Percentiles rank a stretch among this genome's conserved stretches.
These are phyloP conservation scores for Auriscalpium microsporum DNA, from an alignment of 768 basidiomycete genomes.

Conservation along the genomic window DNA sequence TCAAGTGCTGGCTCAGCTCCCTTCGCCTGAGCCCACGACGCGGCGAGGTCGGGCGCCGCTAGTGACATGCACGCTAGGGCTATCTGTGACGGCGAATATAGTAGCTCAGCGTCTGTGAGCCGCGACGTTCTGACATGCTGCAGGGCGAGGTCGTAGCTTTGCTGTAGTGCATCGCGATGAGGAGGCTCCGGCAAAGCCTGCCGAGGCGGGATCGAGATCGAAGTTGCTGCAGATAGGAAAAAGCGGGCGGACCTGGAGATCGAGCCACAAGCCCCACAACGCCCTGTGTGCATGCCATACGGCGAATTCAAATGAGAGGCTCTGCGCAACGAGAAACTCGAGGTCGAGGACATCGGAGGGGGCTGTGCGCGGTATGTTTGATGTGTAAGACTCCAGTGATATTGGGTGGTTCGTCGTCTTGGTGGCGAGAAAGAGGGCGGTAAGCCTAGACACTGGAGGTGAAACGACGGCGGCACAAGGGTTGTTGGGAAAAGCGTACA, in stretches of 20 bases:
- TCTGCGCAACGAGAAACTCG: slow-evolving; percentile 94
- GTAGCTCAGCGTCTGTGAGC: slow-evolving; percentile 83
- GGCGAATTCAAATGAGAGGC: slow-evolving; percentile 88
- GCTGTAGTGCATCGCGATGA: slow-evolving; percentile 37
- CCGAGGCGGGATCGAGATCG: not conserved
- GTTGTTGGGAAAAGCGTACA: slow-evolving; percentile 44
- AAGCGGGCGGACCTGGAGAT: slow-evolving; percentile 63
- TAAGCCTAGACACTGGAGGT: slow-evolving; percentile 55
- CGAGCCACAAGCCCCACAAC: slow-evolving; percentile 81
- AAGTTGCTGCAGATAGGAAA: slow-evolving; percentile 8
- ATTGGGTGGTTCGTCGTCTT: slow-evolving; percentile 97
- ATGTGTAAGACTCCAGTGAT: slow-evolving; percentile 75
- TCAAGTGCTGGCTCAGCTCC: slow-evolving; percentile 25
- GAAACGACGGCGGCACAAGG: not conserved
- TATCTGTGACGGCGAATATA: slow-evolving; percentile 91
- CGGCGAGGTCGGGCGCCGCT: slow-evolving; percentile 49
- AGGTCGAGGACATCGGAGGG: slow-evolving; percentile 85
- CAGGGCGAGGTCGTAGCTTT: slow-evolving; percentile 58
- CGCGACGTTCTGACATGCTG: slow-evolving; percentile 69
- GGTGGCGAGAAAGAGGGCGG: slow-evolving; percentile 87
- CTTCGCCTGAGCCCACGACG: slow-evolving; percentile 51
- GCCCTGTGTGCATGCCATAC: slow-evolving; percentile 89
- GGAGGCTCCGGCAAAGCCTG: slow-evolving; percentile 53
- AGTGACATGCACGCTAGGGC: slow-evolving; percentile 73
- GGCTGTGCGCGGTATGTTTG: slow-evolving; percentile 72